Percentiles rank a stretch among this genome's conserved stretches.
These are phyloP conservation scores for Solanum lycopersicoides DNA, from an alignment of 257 asterid species.

Conservation along the genomic window DNA sequence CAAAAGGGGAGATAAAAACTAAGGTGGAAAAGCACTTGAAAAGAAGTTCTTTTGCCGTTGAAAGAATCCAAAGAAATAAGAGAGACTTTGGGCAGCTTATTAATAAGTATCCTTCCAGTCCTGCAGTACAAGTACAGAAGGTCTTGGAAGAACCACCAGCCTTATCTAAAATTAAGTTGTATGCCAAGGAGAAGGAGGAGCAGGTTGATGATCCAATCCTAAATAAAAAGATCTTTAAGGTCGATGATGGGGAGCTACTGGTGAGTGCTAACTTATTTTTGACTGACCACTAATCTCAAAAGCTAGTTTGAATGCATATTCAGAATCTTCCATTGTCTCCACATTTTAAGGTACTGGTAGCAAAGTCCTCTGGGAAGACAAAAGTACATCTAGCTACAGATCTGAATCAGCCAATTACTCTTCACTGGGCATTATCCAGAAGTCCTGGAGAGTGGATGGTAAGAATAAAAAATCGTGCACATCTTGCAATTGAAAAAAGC, in stretches of 20 bases:
- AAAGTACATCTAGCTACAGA: conserved; percentile 76
- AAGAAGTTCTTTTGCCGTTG: conserved; percentile 15
- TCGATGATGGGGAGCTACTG: conserved; percentile 66
- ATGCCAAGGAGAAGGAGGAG: conserved; percentile 50
- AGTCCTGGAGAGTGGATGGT: conserved; percentile 89
- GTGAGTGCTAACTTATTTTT: conserved; percentile 24
- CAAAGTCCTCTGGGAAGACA: conserved; percentile 45
- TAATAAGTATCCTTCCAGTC: conserved; percentile 35
- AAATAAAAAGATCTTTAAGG: conserved; percentile 44
- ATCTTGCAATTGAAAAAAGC: background rate
- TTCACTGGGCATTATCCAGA: conserved; percentile 94
- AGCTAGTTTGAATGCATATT: background rate
- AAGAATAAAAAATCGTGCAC: conserved; percentile 10
- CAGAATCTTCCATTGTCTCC: background rate
- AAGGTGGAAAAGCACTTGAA: conserved; percentile 48
- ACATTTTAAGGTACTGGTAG: conserved; percentile 58
- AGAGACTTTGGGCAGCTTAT: conserved; percentile 59
- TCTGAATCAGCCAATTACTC: conserved; percentile 59
- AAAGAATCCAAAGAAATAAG: conserved; percentile 80
- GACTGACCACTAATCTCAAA: background rate
- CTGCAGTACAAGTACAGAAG: conserved; percentile 19
- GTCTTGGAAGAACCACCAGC: conserved; percentile 32
- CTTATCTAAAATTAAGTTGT: conserved; percentile 46
- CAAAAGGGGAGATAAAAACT: conserved; percentile 58
- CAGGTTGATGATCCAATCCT: conserved; percentile 33